Base-by-base conservation (phyloP, 2,329 filamentous ascomycete species). In the Fusarium dimerum region DNA sequence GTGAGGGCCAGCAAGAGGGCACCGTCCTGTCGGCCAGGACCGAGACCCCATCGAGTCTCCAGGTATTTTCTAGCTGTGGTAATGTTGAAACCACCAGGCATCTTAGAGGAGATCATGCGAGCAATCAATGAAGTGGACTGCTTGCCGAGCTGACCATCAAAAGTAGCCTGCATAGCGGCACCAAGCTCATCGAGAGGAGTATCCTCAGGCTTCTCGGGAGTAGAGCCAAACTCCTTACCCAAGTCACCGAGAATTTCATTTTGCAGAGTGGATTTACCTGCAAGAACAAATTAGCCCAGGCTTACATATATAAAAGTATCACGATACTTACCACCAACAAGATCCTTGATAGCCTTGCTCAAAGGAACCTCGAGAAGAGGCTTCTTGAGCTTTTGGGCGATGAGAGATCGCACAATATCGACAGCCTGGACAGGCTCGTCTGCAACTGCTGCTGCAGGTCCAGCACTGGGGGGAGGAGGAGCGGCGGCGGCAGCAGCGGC, bases 81-180 rank as follows among this genome's bases (percentile, higher is more conserved):
- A 72, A 97, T 97, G 73, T 97, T 99, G 84, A 99, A 99, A 57
- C 94, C 94, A 78, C 93, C 94, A 44, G 94, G 94, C 94, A 99
- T 99, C 78, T 99, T 99, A 30, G 94, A 97, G 2, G 94, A 97
- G 41, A 99, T 94, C 71, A 99, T 80, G 63, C 94, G 88, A 45
- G 94, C 94, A 71, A 99, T 88, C 51, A 99, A 83, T 3, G 92
- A 95, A 48, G 90, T 88, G 1, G 94, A 96, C 65, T 97, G 92
- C 77, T 99, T 99, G 73, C 94, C 94, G 56, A 99, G 85, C 76
- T 96, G 93, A 64, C 94, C 94, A 76, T 97, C 94, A 78, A 99
- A 99, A n/a, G 93, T 97, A 43, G 90, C 87, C 76, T 99, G 94
- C 89, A 99, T 96, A 9, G 94, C 81, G 49, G 90, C 91, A 78